These are phyloP conservation scores for Trypanosomatidae sp. DNA, from an alignment of 208 protist species.

Conservation along the genomic window DNA sequence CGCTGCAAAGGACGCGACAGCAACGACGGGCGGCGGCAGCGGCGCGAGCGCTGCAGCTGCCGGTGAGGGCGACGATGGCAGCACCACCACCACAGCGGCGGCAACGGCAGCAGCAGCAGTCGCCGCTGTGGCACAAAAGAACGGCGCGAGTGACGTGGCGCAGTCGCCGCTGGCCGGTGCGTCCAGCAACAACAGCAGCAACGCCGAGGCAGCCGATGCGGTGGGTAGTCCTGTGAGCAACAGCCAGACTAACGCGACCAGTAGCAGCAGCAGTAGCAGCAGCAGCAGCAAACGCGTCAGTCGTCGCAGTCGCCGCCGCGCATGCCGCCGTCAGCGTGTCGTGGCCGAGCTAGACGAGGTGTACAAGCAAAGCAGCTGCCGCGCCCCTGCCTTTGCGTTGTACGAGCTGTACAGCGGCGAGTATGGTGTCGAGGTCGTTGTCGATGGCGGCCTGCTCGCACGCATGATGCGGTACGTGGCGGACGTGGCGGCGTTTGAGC, in stretches of 20 bases:
- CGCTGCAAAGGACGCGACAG: neutral
- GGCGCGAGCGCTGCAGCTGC: neutral
- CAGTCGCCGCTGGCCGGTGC: too few relatives aligned
- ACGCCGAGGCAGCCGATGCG: neutral
- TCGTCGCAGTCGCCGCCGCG: conserved; percentile 18
- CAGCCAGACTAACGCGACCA: neutral
- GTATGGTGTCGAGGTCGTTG: conserved; percentile 39
- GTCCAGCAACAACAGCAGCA: conserved; percentile 5
- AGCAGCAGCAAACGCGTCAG: neutral
- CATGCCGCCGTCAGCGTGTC: conserved; percentile 15
- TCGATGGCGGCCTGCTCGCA: conserved; percentile 44
- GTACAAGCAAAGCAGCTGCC: conserved; percentile 23
- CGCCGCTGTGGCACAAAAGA: too few relatives aligned
- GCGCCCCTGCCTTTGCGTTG: conserved; percentile 12
- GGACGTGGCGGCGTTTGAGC: conserved; percentile 54
- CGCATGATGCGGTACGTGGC: conserved; percentile 67
- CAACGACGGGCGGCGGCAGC: neutral
- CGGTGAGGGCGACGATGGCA: conserved; percentile 5
- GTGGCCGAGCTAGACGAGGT: conserved; percentile 30
- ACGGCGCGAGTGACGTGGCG: too few relatives aligned
- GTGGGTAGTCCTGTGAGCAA: neutral
- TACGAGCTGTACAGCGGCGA: conserved; percentile 28
- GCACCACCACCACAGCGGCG: conserved; percentile 4
- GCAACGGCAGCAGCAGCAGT: conserved; percentile 3
- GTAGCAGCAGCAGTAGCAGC: neutral